Percentiles rank a stretch among this genome's conserved stretches.
phyloP scores from a whole-genome alignment of 176 grass and related monocot species.

The Cymbopogon citratus region DNA sequence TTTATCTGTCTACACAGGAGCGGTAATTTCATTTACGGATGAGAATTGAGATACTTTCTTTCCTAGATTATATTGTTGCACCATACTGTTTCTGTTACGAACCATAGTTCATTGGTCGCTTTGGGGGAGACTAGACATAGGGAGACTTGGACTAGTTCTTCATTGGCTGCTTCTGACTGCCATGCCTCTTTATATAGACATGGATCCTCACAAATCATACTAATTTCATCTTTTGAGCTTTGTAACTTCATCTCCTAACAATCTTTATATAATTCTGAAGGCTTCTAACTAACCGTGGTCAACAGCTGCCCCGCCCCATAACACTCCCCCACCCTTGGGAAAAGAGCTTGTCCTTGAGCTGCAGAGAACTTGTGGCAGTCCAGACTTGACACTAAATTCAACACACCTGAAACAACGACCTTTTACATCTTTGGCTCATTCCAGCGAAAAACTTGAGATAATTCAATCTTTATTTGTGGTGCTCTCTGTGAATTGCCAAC shows the following conservation, averaged over 20 bases:
- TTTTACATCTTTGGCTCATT: not conserved
- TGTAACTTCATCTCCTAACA: not conserved
- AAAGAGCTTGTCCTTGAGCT: not conserved
- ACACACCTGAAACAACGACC: not conserved
- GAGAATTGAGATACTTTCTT: slow-evolving; percentile 25
- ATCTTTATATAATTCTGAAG: too few relatives aligned
- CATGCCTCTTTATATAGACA: not conserved
- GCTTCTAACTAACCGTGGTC: not conserved
- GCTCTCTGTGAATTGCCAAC: not conserved
- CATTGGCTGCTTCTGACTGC: not conserved
- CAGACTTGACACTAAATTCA: not conserved
- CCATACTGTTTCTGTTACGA: not conserved
- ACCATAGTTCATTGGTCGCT: not conserved
- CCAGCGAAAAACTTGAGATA: not conserved
- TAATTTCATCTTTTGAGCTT: not conserved
- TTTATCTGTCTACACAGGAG: slow-evolving; percentile 71
- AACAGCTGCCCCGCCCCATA: not conserved
- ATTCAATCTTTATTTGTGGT: not conserved
- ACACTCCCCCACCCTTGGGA: not conserved
- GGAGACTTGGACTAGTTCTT: not conserved
- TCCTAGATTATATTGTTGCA: not conserved
- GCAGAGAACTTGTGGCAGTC: not conserved
- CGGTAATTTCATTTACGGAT: slow-evolving; percentile 45
- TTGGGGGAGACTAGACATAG: not conserved
- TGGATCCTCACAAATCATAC: not conserved